phyloP scores from a whole-genome alignment of 352 stramenopile species.

The Pythium rhizo-oryzae region DNA sequence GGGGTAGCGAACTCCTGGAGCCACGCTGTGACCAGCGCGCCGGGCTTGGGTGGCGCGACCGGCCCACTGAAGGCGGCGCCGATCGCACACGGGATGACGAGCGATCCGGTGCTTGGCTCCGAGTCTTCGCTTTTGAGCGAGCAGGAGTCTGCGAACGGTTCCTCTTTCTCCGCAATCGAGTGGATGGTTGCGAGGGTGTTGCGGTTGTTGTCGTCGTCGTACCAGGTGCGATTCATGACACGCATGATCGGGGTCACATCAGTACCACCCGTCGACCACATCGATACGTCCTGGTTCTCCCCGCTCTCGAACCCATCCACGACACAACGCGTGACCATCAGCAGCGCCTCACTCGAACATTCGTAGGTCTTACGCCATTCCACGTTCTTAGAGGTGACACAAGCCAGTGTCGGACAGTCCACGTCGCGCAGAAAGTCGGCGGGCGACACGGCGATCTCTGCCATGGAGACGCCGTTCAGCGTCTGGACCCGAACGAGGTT shows the following conservation, averaged over 20 bases:
- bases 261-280: conserved; percentile 8
- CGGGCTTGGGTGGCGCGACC: no score
- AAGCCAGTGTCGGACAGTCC: conserved; percentile 8
- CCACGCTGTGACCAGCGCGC: not conserved
- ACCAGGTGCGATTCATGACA: not conserved
- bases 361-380: conserved; percentile 13
- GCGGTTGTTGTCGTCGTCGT: conserved; percentile 8
- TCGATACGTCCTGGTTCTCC: not conserved
- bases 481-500: conserved; percentile 24
- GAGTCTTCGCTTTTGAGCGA: not conserved
- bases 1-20: not conserved
- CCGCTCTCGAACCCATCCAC: not conserved
- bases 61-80: no score
- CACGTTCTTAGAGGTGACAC: conserved; percentile 4
- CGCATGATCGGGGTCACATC: not conserved
- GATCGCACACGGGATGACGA: not conserved
- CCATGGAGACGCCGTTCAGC: conserved; percentile 24
- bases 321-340: conserved; percentile 10
- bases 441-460: conserved; percentile 22
- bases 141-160: not conserved
- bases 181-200: not conserved
- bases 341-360: conserved; percentile 18
- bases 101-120: no score
- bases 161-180: not conserved
- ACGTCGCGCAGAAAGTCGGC: not conserved